Evolutionary conservation across 2,329 filamentous ascomycete genomes (phyloP), one percentile per base, ranked within the genome.

Genomic region (Fusarium sp.): DNA sequence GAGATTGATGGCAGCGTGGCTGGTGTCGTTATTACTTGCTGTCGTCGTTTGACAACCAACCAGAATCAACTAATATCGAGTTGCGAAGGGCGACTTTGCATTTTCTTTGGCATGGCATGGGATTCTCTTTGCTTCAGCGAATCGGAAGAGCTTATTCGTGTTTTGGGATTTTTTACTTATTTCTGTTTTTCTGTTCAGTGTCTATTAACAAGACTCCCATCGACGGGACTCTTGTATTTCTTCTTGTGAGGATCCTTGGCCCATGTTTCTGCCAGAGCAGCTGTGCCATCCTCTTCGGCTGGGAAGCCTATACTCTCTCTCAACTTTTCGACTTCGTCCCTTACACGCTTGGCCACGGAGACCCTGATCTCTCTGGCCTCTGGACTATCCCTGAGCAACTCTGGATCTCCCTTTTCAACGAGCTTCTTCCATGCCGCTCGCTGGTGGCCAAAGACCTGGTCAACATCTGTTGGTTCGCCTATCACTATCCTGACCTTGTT

Each of bases 251-350:
- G 83, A 65, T 87, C 85, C 53, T 81, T 81, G 2, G 86, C 83
- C 90, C 93, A 98, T 1, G 93, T 97, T 79, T 95, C 92, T 0
- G 91, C 93, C 27, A 94, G 80, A 8, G 89, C 91, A 51, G 89
- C 86, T 71, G 91, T 90, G 0, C 91, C 89, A 72, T 97, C 92
- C 71, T 96, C 91, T 64, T 97, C 93, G n/a, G 72, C 71, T 1
- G 91, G 87, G 67, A 91, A 88, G 1, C 93, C 94, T 62, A 91
- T 82, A 46, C 85, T 85, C 69, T 87, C 84, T 67, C 95, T 86
- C 20, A 98, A 85, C 74, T 93, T 92, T 56, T 95, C 80, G 3
- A 99, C 90, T 77, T 96, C 91, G 60, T 91, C 86, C 53, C 96
- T 86, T 33, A 98, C 88, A 64, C 90, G 86, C 77, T 85, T 85